Conservation (phyloP, 345 rosid species). For the Brassica cretica region DNA sequence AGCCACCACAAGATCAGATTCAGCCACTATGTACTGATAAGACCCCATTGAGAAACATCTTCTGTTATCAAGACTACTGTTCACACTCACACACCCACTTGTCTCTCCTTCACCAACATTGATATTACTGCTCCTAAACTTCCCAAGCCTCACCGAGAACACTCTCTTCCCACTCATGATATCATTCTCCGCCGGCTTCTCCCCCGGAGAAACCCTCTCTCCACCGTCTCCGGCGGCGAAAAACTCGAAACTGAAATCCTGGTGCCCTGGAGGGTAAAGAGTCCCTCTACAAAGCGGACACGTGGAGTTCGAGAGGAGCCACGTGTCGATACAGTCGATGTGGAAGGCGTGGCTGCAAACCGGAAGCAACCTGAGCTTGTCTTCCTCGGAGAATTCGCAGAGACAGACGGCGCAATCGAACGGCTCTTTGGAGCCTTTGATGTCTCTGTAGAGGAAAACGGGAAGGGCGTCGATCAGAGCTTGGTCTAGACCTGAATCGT, state of each 20-base stretch:
- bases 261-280: constrained; percentile 50
- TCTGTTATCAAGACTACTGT: constrained; percentile 62
- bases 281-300: constrained; percentile 91
- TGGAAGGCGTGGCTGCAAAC: constrained; percentile 88
- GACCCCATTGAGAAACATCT: constrained; percentile 63
- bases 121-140: constrained; percentile 50
- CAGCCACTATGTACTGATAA: constrained; percentile 71
- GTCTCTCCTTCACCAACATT: constrained; percentile 48
- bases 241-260: constrained; percentile 50
- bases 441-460: constrained; percentile 66
- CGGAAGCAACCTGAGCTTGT: constrained; percentile 79
- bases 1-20: constrained; percentile 63
- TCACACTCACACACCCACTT: constrained; percentile 50
- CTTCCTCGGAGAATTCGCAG: constrained; percentile 71
- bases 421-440: constrained; percentile 74
- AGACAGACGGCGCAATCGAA: constrained; percentile 94
- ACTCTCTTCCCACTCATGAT: constrained; percentile 62
- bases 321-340: constrained; percentile 84
- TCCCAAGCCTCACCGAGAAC: constrained; percentile 82
- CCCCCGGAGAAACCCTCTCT: constrained; percentile 42
- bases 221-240: constrained; percentile 46
- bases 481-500: constrained; percentile 92
- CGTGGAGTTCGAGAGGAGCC: constrained; percentile 88
- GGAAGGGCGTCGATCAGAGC: constrained; percentile 87
- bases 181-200: constrained; percentile 55